These are phyloP conservation scores for Ogataea naganishii DNA, from an alignment of 805 yeast genomes.

Conservation along the genomic window DNA sequence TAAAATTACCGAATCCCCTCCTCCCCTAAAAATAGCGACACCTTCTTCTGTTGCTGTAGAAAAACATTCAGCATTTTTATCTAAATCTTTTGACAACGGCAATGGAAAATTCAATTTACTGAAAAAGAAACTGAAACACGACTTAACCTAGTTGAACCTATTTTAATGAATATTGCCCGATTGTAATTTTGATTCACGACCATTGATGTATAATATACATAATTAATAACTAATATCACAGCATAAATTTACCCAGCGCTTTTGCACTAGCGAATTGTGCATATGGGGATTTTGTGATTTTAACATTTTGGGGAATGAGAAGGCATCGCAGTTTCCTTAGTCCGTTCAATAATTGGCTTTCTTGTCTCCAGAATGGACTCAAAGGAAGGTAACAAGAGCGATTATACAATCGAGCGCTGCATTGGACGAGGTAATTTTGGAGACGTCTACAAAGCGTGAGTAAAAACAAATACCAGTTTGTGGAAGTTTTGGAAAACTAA, in stretches of 20 bases:
- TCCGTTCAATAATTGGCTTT: too few relatives aligned
- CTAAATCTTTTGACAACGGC: not conserved
- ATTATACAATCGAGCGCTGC: slow-evolving; percentile 39
- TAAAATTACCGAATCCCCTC: not conserved
- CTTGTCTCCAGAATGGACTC: too few relatives aligned
- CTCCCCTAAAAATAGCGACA: not conserved
- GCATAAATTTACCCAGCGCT: too few relatives aligned
- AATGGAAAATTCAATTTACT: slow-evolving; percentile 13
- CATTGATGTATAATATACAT: too few relatives aligned
- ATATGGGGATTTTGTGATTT: too few relatives aligned
- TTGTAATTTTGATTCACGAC: too few relatives aligned
- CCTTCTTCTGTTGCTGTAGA: not conserved
- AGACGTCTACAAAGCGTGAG: slow-evolving; percentile 63
- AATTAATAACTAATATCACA: not conserved
- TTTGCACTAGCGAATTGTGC: too few relatives aligned
- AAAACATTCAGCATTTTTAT: not conserved
- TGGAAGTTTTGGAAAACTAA: slow-evolving; percentile 1
- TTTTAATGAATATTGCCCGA: too few relatives aligned
- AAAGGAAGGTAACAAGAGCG: too few relatives aligned
- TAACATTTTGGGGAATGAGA: too few relatives aligned
- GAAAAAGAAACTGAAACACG: slow-evolving; percentile 14
- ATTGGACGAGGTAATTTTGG: slow-evolving; percentile 86
- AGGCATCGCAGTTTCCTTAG: too few relatives aligned
- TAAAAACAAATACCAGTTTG: slow-evolving; percentile 2
- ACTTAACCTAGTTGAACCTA: slow-evolving; percentile 1